Evolutionary conservation across 2,329 filamentous ascomycete genomes (phyloP).

Genomic region (Stachybotrys chartarum): DNA sequence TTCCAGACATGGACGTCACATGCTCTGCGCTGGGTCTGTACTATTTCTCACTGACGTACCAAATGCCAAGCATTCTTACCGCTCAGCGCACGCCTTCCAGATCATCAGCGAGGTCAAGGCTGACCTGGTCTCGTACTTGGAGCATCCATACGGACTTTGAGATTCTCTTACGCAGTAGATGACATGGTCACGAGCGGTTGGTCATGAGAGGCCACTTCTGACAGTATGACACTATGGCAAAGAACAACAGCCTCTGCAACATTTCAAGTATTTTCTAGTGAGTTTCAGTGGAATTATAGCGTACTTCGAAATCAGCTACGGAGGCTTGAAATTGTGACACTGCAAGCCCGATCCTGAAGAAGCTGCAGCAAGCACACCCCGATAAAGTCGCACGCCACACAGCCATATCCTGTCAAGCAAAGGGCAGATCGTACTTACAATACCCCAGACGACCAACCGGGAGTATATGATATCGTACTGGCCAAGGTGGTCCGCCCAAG

Average conservation of each 20-base stretch:
- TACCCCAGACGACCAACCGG: constrained; percentile 65
- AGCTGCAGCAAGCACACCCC: constrained; percentile 58
- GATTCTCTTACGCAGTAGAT: constrained; percentile 80
- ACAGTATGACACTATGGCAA: constrained; percentile 60
- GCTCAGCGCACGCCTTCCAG: constrained; percentile 67
- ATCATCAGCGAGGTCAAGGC: constrained; percentile 76
- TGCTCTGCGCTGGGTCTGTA: constrained; percentile 91
- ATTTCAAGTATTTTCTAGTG: constrained; percentile 87
- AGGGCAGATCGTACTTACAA: constrained; percentile 75
- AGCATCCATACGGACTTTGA: constrained; percentile 82
- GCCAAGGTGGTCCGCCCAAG: constrained; percentile 68
- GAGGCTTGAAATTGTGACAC: constrained; percentile 62
- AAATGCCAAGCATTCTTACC: constrained; percentile 84
- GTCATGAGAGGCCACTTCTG: constrained; percentile 41
- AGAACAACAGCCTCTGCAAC: constrained; percentile 95
- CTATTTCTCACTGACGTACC: constrained; percentile 75
- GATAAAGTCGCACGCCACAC: constrained; percentile 73
- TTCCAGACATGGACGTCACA: constrained; percentile 61
- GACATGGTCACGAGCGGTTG: constrained; percentile 88
- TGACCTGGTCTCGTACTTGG: constrained; percentile 64
- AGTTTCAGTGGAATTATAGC: constrained; percentile 14
- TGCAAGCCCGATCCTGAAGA: constrained; percentile 79
- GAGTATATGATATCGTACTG: constrained; percentile 72
- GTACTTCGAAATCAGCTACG: constrained; percentile 3
- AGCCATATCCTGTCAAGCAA: constrained; percentile 50